phyloP scores from a whole-genome alignment of 768 basidiomycete genomes.

The Boletus fagicola region DNA sequence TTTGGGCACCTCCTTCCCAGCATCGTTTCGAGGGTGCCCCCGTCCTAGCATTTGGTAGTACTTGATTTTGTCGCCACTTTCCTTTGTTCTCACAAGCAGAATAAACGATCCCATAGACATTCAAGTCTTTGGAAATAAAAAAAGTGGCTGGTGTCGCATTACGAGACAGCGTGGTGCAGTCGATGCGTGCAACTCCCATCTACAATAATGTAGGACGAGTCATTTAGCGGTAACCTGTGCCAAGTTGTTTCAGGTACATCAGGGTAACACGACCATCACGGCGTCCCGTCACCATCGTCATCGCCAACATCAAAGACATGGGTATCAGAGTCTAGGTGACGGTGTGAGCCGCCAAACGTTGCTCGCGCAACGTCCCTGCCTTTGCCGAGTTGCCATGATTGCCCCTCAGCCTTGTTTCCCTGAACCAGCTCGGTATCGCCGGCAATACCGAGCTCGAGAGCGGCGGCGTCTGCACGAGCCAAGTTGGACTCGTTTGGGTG shows the following conservation, averaged over 20 bases:
- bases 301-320: slow-evolving; percentile 11
- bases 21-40: too few species aligned
- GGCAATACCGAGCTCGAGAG: slow-evolving; percentile 50
- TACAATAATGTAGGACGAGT: neutral
- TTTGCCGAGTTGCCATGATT: slow-evolving; percentile 50
- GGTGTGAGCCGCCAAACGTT: slow-evolving; percentile 34
- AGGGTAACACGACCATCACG: neutral
- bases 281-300: slow-evolving; percentile 13
- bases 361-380: slow-evolving; percentile 51
- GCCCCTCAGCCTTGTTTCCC: slow-evolving; percentile 37
- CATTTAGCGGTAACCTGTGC: neutral
- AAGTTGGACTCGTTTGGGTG: slow-evolving; percentile 62
- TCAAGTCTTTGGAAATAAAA: neutral
- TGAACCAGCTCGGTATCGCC: slow-evolving; percentile 49
- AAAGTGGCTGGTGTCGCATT: neutral
- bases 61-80: too few species aligned
- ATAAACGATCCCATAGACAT: neutral
- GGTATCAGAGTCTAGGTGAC: slow-evolving; percentile 5
- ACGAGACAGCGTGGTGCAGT: neutral
- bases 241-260: neutral
- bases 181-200: neutral
- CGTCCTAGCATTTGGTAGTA: too few species aligned
- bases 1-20: too few species aligned
- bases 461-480: slow-evolving; percentile 64
- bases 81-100: neutral